These are phyloP conservation scores for Zarea fungicola DNA, from an alignment of 2,329 filamentous ascomycete species.

Conservation along the genomic window DNA sequence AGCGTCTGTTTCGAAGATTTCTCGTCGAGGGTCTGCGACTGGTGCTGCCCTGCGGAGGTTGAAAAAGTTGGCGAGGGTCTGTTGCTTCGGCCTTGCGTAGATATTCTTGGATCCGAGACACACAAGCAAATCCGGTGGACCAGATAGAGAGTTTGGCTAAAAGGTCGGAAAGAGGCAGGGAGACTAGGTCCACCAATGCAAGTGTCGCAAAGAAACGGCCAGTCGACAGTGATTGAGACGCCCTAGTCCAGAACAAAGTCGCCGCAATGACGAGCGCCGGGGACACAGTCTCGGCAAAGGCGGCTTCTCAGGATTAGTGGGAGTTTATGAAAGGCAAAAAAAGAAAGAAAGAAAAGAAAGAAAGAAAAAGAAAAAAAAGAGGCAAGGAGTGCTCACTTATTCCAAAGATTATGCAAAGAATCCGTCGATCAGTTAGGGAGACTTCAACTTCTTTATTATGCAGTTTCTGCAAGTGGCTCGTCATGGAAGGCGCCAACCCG, in stretches of 20 bases:
- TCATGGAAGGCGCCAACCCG: not conserved
- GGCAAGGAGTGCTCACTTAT: not conserved
- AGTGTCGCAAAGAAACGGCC: constrained; percentile 1
- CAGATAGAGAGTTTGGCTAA: not conserved
- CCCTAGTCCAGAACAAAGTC: constrained; percentile 6
- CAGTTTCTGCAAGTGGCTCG: not conserved
- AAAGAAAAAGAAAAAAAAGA: not conserved
- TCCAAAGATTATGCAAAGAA: not conserved
- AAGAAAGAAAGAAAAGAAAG: not conserved
- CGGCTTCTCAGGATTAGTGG: not conserved
- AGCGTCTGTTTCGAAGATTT: not conserved
- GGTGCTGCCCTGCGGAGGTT: not conserved
- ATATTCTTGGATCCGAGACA: constrained; percentile 2
- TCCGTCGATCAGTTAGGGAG: not conserved
- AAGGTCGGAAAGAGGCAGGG: not conserved
- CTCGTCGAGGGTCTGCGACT: not conserved
- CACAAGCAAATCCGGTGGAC: constrained; percentile 1
- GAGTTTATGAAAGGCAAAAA: not conserved
- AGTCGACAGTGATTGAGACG: not conserved
- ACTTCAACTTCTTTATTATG: not conserved
- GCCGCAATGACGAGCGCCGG: constrained; percentile 1
- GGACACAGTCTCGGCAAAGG: not conserved
- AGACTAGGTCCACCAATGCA: not conserved
- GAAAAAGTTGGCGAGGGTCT: not conserved
- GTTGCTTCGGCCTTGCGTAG: not conserved